Evolutionary conservation across 352 stramenopile species (phyloP).

Genomic region (Globisporangium spiculum): DNA sequence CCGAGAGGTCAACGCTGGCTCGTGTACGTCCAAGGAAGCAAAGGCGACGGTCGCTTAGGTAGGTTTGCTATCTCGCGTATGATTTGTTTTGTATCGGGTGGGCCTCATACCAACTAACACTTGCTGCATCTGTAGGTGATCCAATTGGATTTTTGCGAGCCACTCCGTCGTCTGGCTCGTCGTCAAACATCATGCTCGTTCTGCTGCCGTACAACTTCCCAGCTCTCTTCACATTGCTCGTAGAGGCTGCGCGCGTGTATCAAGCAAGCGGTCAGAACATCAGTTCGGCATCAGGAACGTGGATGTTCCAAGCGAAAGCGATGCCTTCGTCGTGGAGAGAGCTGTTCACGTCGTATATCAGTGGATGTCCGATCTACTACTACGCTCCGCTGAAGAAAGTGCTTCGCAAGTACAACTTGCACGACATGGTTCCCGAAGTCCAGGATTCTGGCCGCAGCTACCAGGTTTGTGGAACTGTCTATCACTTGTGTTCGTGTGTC

Average conservation of each 20-base stretch:
- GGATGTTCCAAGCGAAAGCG: slow-evolving; percentile 84
- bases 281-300: slow-evolving; percentile 55
- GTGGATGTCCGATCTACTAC: slow-evolving; percentile 77
- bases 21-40: slow-evolving; percentile 80
- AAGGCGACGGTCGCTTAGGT: slow-evolving; percentile 76
- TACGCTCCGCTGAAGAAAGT: slow-evolving; percentile 79
- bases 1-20: slow-evolving; percentile 77
- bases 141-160: slow-evolving; percentile 77
- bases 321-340: slow-evolving; percentile 87
- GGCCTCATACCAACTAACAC: neutral
- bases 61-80: slow-evolving; percentile 3
- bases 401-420: slow-evolving; percentile 84
- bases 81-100: neutral
- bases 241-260: slow-evolving; percentile 79
- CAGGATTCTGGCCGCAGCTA: slow-evolving; percentile 82
- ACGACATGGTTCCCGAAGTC: slow-evolving; percentile 84
- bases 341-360: slow-evolving; percentile 77
- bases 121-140: slow-evolving; percentile 40
- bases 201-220: slow-evolving; percentile 89
- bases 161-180: slow-evolving; percentile 23
- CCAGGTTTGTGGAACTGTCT: slow-evolving; percentile 33
- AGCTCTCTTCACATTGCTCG: slow-evolving; percentile 73
- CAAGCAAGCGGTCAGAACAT: slow-evolving; percentile 80
- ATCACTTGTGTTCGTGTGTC: neutral
- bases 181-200: slow-evolving; percentile 58